Evolutionary conservation across 306 rosid species (phyloP), one percentile per base, ranked within the genome.

Genomic region (Luffa acutangula): DNA sequence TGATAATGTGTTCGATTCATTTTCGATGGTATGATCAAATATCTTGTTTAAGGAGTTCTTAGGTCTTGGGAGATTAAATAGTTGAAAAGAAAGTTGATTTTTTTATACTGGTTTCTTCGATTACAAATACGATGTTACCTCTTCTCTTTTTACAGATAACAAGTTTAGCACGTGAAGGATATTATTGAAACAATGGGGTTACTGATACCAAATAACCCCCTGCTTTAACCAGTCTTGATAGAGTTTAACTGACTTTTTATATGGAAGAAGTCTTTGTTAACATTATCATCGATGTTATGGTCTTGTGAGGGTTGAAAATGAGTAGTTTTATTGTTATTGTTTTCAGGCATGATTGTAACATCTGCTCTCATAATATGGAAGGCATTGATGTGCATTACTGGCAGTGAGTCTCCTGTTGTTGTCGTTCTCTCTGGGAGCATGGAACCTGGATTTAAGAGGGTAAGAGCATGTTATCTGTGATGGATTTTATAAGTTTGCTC

Each of bases 341-440:
- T 80, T 78, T 76, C 89, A 92, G 98, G 98, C 41, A 80, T 94
- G 96, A 87, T 94, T 81, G 92, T 90, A 36, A 83, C 97, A 45
- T 87, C 97, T 18, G 98, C 97, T 10, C 86, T 94, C 52, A 81
- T 92, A 51, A 87, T 92, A 78, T 94, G 98, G 98, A 92, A 90
- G 89, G 96, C 87, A 33, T 81, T 94, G 75, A 92, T 90, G 89
- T 94, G 97, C 69, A 39, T 88, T 58, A 89, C 96, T 6, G 96
- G 94, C 18, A 89, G 93, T 3, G 94, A 94, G 74, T 89, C 98
- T 20, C 98, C 98, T 11, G 93, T 94, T 39, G 97, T 94, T 18
- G 98, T 94, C 76, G 98, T 94, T 80, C 85, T 94, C 70, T 92
- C 98, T n/a, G 97, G 92, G 49, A 94, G 97, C 84, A 94, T 94